Conservation (phyloP, 78 protist genomes). For the Dictyostelium capitatum region DNA sequence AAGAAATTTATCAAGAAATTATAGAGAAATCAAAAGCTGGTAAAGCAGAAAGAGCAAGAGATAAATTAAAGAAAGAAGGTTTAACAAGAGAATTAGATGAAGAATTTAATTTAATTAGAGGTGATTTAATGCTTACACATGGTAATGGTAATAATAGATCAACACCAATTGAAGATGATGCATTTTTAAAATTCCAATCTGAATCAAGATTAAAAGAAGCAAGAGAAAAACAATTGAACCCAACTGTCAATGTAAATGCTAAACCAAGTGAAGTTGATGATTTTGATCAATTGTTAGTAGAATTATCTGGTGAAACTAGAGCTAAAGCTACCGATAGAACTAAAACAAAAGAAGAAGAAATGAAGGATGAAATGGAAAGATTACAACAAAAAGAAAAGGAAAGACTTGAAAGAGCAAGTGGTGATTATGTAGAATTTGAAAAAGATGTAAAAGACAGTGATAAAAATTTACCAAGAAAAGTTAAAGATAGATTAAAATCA, state of each 20-base stretch:
- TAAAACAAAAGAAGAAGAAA: constrained; percentile 71
- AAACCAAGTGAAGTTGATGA: constrained; percentile 37
- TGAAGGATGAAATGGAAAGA: constrained; percentile 67
- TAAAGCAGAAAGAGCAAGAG: constrained; percentile 58
- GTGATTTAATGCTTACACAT: constrained; percentile 9
- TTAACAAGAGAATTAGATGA: constrained; percentile 72
- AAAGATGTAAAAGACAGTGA: constrained; percentile 11
- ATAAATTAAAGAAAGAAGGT: constrained; percentile 44
- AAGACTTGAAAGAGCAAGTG: constrained; percentile 70
- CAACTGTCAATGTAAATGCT: not conserved
- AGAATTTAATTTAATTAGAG: constrained; percentile 63
- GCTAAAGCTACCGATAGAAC: constrained; percentile 78
- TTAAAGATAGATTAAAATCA: not conserved
- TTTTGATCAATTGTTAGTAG: constrained; percentile 42
- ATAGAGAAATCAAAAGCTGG: constrained; percentile 78
- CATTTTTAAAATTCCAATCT: constrained; percentile 34
- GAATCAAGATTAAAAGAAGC: constrained; percentile 6
- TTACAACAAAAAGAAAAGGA: constrained; percentile 73
- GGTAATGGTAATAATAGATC: no score
- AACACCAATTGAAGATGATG: not conserved
- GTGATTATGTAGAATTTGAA: constrained; percentile 54
- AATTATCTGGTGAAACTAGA: constrained; percentile 30
- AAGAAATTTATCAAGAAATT: constrained; percentile 79
- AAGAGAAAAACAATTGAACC: not conserved
- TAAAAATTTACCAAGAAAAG: constrained; percentile 20